Base-by-base conservation (phyloP, 2,329 filamentous ascomycete genomes). In the Fusarium hainanense region DNA sequence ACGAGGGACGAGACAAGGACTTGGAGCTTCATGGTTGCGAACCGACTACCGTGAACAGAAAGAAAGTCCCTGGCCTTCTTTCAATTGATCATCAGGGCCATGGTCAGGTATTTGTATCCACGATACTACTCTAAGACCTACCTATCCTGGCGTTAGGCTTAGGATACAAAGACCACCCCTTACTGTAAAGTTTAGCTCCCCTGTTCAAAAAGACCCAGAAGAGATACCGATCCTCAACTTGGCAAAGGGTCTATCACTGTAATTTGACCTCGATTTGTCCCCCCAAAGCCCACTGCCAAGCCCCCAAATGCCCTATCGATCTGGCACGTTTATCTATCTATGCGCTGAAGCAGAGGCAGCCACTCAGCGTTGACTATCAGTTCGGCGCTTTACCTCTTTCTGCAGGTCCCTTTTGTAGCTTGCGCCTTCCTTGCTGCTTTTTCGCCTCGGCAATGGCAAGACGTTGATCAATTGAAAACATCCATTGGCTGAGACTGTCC, bases 21-120 rank as follows among this genome's bases (percentile, higher is more conserved):
- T 41, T 75, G 44, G 60, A 74, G 59, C 73, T 77, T 79, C 79
- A 80, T 76, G 59, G 48, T 47, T 50, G 32, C 23, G 27, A 23
- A 41, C 12, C 27, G 32, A 32, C 18, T 28, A 41, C 4, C 44
- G 40, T 61, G 46, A 44, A 48, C 18, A 32, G n/a, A 54, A 28
- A 32, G 25, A 63, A 34, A 47, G 37, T 30, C 58, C 34, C 60
- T 54, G 56, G 13, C 32, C 51, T 48, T 30, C 43, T 28, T 62
- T 62, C 44, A n/a, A 21, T 41, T 40, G 41, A 57, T 54, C 43
- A 41, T 54, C 44, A 60, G 46, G 54, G 42, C 42, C 40, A n/a
- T 21, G 16, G 49, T 56, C 65, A n/a, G 41, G 50, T 70, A 71
- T 71, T 71, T 71, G 68, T 71, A 70, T 54, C 48, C 54, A 64